These are phyloP conservation scores for Pythium rhizo-oryzae DNA, from an alignment of 352 stramenopile genomes.

Conservation along the genomic window DNA sequence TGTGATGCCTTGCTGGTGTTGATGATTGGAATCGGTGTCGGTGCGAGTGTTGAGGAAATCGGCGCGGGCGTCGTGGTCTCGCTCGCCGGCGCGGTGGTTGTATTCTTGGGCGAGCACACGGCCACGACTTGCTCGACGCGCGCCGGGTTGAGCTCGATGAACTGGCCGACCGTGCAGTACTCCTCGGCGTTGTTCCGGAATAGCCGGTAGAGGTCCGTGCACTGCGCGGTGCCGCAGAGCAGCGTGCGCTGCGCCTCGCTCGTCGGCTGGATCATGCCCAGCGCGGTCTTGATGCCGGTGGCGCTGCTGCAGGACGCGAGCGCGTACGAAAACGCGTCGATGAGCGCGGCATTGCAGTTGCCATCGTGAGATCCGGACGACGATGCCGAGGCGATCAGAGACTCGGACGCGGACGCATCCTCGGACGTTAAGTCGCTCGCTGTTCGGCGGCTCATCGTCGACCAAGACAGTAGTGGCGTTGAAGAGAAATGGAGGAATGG, in stretches of 20 bases:
- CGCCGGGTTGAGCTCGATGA: neutral
- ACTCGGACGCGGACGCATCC: no score
- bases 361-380: neutral
- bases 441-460: neutral
- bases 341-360: neutral
- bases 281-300: neutral
- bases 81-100: neutral
- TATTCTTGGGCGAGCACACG: neutral
- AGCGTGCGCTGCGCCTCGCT: constrained; percentile 3
- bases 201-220: constrained; percentile 12
- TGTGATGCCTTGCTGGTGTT: neutral
- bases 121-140: neutral
- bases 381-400: no score
- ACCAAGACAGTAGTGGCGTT: no score
- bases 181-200: constrained; percentile 15
- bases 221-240: constrained; percentile 2
- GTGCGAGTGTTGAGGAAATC: neutral
- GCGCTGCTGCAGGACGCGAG: constrained; percentile 2
- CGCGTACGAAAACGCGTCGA: neutral
- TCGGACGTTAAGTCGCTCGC: neutral
- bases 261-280: constrained; percentile 4
- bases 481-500: neutral
- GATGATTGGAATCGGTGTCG: neutral
- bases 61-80: neutral
- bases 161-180: neutral